Percentiles rank a stretch among this genome's conserved stretches.
phyloP scores from a whole-genome alignment of 345 rosid genomes.

The Syzygium aromaticum region DNA sequence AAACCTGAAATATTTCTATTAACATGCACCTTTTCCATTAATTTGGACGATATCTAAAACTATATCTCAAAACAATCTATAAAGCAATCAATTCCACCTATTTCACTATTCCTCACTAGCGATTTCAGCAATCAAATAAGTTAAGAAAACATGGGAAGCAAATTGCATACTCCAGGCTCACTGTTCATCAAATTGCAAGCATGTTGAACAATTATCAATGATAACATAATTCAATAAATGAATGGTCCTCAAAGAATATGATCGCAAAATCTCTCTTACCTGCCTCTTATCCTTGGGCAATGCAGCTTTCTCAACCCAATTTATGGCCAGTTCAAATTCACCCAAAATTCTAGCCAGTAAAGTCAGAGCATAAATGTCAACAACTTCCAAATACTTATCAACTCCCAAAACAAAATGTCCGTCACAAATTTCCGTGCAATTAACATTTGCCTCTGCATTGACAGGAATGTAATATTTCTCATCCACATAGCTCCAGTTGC shows the following conservation, averaged over 20 bases:
- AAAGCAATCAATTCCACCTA: background rate
- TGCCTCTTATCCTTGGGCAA: slow-evolving; percentile 69
- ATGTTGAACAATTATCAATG: no score
- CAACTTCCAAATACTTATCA: slow-evolving; percentile 49
- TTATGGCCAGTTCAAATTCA: slow-evolving; percentile 48
- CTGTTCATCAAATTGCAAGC: background rate
- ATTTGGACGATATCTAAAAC: background rate
- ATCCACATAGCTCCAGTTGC: slow-evolving; percentile 54
- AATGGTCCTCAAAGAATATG: background rate
- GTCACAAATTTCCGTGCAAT: slow-evolving; percentile 18
- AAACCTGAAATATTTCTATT: background rate
- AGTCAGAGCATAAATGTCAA: slow-evolving; percentile 56
- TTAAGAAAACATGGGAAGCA: background rate
- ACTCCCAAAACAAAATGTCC: slow-evolving; percentile 25
- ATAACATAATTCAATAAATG: background rate
- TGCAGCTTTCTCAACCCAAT: slow-evolving; percentile 79
- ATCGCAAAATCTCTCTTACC: slow-evolving; percentile 26
- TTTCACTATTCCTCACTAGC: background rate
- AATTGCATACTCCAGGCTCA: background rate
- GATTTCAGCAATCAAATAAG: background rate
- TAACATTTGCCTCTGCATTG: slow-evolving; percentile 14
- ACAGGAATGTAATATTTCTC: slow-evolving; percentile 25
- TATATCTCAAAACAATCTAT: background rate
- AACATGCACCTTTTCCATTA: background rate
- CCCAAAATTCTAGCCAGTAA: slow-evolving; percentile 44